Base-by-base conservation (phyloP, 768 basidiomycete genomes). In the Gelatoporia subvermispora region DNA sequence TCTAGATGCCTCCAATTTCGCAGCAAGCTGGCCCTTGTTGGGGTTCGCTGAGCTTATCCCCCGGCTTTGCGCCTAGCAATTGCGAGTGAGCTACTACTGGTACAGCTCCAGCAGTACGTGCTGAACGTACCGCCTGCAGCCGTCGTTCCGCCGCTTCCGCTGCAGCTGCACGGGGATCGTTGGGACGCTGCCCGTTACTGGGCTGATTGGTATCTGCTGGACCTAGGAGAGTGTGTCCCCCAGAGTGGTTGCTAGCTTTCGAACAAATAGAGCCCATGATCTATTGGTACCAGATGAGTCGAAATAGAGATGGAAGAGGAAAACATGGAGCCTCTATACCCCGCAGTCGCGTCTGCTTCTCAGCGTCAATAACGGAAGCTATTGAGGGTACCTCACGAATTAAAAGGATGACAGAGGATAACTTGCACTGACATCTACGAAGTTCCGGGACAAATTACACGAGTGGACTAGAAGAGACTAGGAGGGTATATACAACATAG, bases 1-100 rank as follows among this genome's bases (percentile, higher is more conserved):
- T 61, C 68, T 75, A 45, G 65, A 64, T 35, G 65, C 69, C 60
- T 71, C 69, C 46, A 74, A 54, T 46, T 74, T 66, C 38, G 67
- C 67, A 16, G 75, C 68, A 48, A 77, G 70, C 52, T 56, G 66
- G 40, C 75, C 76, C 53, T 62, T 58, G 55, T 71, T 76, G 34
- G 75, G 74, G 62, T 77, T 76, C 45, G 69, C 64, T 47, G 65
- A 57, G 53, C 62, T 68, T 52, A 66, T 69, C 37, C 74, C 75
- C 55, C 75, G 69, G 59, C 64, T 59, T 61, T 68, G 72, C 54
- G 58, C 65, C 75, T 76, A 41, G 3, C 22, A 21, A n/a, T 24
- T 39, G 18, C 22, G 31, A 45, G 45, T 20, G 44, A 53, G 25
- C 48, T 48, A 47, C 49, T 47, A 55, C 57, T n/a, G n/a, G n/a